Evolutionary conservation across 495 filamentous ascomycete species (phyloP).

Genomic region (Daldinia vernicosa): DNA sequence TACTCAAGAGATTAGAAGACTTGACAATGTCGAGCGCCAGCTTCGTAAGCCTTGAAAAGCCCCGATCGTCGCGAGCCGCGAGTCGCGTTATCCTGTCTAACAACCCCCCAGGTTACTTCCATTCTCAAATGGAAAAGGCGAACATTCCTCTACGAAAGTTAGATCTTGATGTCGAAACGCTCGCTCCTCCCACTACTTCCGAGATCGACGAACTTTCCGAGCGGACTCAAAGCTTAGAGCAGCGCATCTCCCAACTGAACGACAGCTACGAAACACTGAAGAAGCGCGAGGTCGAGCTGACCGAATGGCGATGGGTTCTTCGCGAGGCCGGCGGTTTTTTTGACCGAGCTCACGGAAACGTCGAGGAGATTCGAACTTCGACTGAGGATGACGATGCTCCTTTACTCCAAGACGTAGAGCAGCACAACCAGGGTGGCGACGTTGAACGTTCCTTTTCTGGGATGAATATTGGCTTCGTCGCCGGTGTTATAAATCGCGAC

Average conservation of each 20-base stretch:
- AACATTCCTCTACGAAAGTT: slow-evolving; percentile 82
- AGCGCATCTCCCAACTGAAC: slow-evolving; percentile 87
- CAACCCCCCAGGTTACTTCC: slow-evolving; percentile 77
- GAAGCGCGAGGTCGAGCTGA: slow-evolving; percentile 95
- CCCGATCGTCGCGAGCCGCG: neutral
- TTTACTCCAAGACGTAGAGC: slow-evolving; percentile 85
- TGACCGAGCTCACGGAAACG: slow-evolving; percentile 92
- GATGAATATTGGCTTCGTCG: slow-evolving; percentile 99
- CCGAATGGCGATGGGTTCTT: slow-evolving; percentile 97
- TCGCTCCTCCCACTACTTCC: slow-evolving; percentile 85
- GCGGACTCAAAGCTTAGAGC: slow-evolving; percentile 89
- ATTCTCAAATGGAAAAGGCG: slow-evolving; percentile 92
- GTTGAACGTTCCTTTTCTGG: slow-evolving; percentile 87
- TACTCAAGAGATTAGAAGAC: slow-evolving; percentile 93
- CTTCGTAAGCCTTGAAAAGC: slow-evolving; percentile 70
- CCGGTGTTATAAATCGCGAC: slow-evolving; percentile 93
- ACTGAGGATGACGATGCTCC: slow-evolving; percentile 86
- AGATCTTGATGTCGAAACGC: slow-evolving; percentile 82
- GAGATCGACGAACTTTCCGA: slow-evolving; percentile 97
- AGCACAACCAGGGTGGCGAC: slow-evolving; percentile 77
- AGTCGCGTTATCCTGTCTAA: slow-evolving; percentile 18
- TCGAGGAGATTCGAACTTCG: slow-evolving; percentile 93
- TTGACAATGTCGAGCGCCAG: slow-evolving; percentile 98
- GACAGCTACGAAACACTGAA: slow-evolving; percentile 98
- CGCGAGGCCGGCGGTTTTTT: slow-evolving; percentile 97